These are phyloP conservation scores for Tetraselmis chui DNA, from an alignment of 139 green algal genomes.

Conservation along the genomic window DNA sequence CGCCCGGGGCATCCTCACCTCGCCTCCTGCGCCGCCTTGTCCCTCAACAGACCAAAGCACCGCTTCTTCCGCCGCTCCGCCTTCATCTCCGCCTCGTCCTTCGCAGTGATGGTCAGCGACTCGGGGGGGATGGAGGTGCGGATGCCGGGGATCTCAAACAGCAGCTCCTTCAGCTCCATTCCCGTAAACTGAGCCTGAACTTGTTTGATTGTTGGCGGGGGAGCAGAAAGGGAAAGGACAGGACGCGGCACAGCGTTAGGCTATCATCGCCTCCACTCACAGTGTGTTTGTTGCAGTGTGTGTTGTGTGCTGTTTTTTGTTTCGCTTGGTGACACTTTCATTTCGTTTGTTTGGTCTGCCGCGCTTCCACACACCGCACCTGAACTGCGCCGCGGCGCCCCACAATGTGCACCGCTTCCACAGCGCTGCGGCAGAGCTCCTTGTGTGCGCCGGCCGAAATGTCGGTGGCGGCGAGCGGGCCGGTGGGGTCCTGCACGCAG, in stretches of 20 bases:
- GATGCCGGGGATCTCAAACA: constrained; percentile 44
- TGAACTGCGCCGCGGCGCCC: constrained; percentile 80
- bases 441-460: constrained; percentile 65
- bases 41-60: not conserved
- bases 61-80: constrained; percentile 11
- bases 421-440: constrained; percentile 42
- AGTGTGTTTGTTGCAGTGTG: too few species aligned
- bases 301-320: too few species aligned
- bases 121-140: constrained; percentile 18
- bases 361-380: constrained; percentile 13
- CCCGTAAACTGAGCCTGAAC: constrained; percentile 83
- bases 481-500: not conserved
- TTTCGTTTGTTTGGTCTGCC: not conserved
- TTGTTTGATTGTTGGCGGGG: constrained; percentile 3
- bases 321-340: too few species aligned
- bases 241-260: too few species aligned
- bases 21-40: not conserved
- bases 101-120: not conserved
- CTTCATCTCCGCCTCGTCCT: constrained; percentile 22
- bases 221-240: too few species aligned
- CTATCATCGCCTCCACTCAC: too few species aligned
- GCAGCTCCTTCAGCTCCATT: constrained; percentile 93
- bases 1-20: too few species aligned
- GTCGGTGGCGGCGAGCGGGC: constrained; percentile 70
- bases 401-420: constrained; percentile 69